These are phyloP conservation scores for Dittrichia graveolens DNA, from an alignment of 129 eudicot genomes.

Conservation along the genomic window DNA sequence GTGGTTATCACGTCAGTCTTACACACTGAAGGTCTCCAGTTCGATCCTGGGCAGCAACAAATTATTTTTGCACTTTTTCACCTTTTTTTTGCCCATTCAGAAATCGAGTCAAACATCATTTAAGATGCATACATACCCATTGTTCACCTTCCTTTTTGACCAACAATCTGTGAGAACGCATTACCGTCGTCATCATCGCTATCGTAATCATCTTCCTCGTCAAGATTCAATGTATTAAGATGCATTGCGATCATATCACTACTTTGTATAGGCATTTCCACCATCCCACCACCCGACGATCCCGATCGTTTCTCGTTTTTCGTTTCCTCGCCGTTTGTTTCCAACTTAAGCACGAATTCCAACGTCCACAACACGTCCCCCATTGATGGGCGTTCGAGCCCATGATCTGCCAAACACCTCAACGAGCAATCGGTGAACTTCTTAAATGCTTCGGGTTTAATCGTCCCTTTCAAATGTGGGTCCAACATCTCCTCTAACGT, in stretches of 20 bases:
- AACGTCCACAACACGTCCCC: constrained; percentile 81
- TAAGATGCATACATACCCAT: background rate
- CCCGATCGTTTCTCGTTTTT: constrained; percentile 14
- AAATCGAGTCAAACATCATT: background rate
- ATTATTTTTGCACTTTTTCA: background rate
- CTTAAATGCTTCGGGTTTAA: constrained; percentile 55
- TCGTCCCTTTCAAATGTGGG: constrained; percentile 64
- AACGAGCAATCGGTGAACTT: constrained; percentile 62
- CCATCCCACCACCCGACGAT: constrained; percentile 29
- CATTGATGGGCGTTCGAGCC: constrained; percentile 73
- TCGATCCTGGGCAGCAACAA: constrained; percentile 26
- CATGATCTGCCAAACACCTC: constrained; percentile 66
- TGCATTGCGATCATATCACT: constrained; percentile 65
- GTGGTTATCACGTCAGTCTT: constrained; percentile 28
- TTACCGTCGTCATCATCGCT: constrained; percentile 36
- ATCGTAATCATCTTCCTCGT: constrained; percentile 42
- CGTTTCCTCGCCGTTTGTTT: constrained; percentile 32
- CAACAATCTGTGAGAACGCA: constrained; percentile 63
- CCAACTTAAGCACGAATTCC: constrained; percentile 52
- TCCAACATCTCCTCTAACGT: constrained; percentile 63
- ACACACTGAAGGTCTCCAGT: constrained; percentile 22
- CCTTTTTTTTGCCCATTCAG: background rate
- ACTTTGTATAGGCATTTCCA: constrained; percentile 39
- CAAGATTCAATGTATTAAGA: constrained; percentile 62
- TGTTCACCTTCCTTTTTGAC: constrained; percentile 59